phyloP scores from a whole-genome alignment of 2,329 filamentous ascomycete genomes.

The Verticillium alfalfae region DNA sequence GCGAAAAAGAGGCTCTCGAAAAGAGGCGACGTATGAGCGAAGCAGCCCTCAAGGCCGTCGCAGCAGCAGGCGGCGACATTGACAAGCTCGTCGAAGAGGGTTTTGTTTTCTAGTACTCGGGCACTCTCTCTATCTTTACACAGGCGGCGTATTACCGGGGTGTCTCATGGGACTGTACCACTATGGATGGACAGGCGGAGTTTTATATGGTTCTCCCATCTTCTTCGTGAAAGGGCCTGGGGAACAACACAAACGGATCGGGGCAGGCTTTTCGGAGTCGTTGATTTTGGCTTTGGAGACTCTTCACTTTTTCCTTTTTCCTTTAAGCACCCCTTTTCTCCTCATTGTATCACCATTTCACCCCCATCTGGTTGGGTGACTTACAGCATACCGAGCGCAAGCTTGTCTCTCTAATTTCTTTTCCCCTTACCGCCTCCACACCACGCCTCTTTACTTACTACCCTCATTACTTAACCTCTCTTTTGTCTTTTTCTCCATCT shows the following conservation, averaged over 20 bases:
- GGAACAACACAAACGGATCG: not conserved
- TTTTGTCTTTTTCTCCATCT: not conserved
- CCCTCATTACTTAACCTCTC: not conserved
- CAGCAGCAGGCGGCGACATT: conserved; percentile 65
- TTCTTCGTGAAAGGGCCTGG: not conserved
- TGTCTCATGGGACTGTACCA: not conserved
- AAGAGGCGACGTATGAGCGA: conserved; percentile 64
- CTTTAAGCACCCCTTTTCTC: not conserved
- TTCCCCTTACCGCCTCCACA: not conserved
- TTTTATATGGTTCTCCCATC: not conserved
- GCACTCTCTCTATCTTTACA: not conserved
- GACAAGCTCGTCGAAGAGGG: conserved; percentile 46
- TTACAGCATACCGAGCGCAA: not conserved
- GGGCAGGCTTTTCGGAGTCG: not conserved
- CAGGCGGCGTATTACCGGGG: not conserved
- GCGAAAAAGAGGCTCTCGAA: conserved; percentile 83
- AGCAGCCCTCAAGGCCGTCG: conserved; percentile 62
- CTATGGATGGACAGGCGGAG: not conserved
- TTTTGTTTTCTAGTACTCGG: conserved; percentile 31
- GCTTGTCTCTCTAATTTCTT: not conserved
- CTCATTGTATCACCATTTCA: not conserved
- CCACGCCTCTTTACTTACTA: not conserved
- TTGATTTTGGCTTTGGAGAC: not conserved
- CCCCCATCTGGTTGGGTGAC: not conserved
- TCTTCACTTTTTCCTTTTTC: conserved; percentile 1